Base-by-base conservation (phyloP, 148 eudicot genomes). In the Linanthus parryae region DNA sequence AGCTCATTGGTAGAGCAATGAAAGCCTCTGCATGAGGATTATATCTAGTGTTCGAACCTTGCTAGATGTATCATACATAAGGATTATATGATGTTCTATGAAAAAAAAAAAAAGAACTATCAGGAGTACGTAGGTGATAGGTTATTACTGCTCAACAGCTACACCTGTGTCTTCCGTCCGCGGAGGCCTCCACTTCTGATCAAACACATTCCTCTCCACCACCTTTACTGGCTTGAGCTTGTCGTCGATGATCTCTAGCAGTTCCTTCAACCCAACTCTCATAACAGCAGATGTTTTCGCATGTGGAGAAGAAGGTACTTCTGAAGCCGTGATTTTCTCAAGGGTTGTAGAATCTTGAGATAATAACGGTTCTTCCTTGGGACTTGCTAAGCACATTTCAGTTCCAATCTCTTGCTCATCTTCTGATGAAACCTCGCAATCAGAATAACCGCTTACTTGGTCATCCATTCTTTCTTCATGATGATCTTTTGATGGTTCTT, bases 181-280 rank as follows among this genome's bases (percentile, higher is more conserved):
- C 44, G 89, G 73, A 30, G 98, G 86, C 66, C 98, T 80, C 95
- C 94, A 81, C 64, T 91, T 91, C 19, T 79, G 75, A 58, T 86
- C 68, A 54, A 77, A 58, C 11, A 54, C 56, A 23, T 40, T 53
- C 66, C 73, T 71, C 23, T 77, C 74, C 33, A 74, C 65, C 20
- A 72, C 76, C 52, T 58, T 62, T 56, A 40, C 38, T 17, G 67
- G 39, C 44, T 58, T 35, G 45, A 91, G 61, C 75, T 78, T 84
- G 49, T 75, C 77, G 38, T 91, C 94, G n/a, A 91, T 77, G 31
- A 81, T 61, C 65, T 79, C 78, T 29, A 91, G 84, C 82, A 91
- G 71, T 54, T 86, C 94, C 52, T 73, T 80, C 62, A 91, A 71
- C 17, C 98, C 98, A 53, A 83, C 83, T 59, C 98, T 79, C 52